These are phyloP conservation scores for Cardamine resedifolia DNA, from an alignment of 345 rosid species.

Conservation along the genomic window DNA sequence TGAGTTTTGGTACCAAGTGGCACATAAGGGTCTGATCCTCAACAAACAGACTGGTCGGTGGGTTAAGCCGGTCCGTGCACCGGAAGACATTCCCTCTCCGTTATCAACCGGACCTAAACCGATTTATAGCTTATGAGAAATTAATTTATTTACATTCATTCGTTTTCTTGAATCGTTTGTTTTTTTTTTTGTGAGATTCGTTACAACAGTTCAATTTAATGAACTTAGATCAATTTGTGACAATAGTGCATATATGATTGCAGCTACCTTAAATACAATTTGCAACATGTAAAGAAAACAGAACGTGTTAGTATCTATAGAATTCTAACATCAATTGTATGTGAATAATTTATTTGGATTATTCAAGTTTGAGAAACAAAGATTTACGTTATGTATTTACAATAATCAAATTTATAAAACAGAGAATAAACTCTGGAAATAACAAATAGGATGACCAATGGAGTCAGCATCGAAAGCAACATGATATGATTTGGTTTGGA, in stretches of 20 bases:
- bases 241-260: not conserved
- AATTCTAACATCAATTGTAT: not conserved
- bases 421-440: not conserved
- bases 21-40: conserved; percentile 58
- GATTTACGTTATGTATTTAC: not conserved
- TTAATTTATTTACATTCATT: not conserved
- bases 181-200: not conserved
- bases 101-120: conserved; percentile 32
- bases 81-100: conserved; percentile 78
- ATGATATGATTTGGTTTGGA: not conserved
- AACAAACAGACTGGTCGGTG: conserved; percentile 62
- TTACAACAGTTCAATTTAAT: not conserved
- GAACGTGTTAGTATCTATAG: not conserved
- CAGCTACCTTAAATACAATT: not conserved
- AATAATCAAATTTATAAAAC: not conserved
- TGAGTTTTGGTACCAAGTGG: conserved; percentile 55
- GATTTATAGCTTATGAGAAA: conserved; percentile 19
- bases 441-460: not conserved
- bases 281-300: not conserved
- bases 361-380: not conserved
- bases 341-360: too few species aligned
- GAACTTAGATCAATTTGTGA: not conserved
- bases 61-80: conserved; percentile 64
- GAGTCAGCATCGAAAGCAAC: not conserved
- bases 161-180: not conserved